Base-by-base conservation (phyloP, 345 rosid species). In the Ricinus communis region DNA sequence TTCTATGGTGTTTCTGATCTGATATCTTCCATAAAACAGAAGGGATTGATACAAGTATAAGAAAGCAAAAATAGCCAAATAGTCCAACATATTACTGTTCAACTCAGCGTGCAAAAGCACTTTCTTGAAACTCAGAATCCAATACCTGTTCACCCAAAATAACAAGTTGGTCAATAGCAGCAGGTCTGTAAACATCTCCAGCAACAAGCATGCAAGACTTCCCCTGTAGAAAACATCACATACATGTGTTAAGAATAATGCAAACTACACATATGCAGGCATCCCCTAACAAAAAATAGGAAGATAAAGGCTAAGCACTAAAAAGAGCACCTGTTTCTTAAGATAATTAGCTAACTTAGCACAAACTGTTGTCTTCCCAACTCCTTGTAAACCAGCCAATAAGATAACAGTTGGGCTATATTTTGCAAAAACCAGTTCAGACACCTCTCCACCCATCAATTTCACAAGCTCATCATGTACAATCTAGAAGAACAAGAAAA, bases 181-280 rank as follows among this genome's bases (percentile, higher is more conserved):
- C 99, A 68, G 99, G 99, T 79, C 99, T 87, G 79, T 95, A 92
- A 24, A 95, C 96, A 84, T 95, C 99, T 72, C 99, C 99, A 68
- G 99, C 97, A 74, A 95, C 88, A 75, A 95, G 96, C 96, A 92
- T 87, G 81, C 93, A 89, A 74, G 86, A 85, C 79, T 95, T 95
- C 52, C 97, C 96, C 97, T 94, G 85, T 57, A 49, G 50, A 52
- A 69, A 59, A 66, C 46, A 28, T 56, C 25, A 65, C 40, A 57
- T 24, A 45, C 70, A 28, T 45, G 74, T 63, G 11, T 58, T 55
- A 69, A 65, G 69, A 64, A 55, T 63, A 69, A 47, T 11, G 60
- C 62, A 41, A 25, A 4, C 8, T 24, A 21, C 56, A 71, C 41
- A 47, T 25, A 36, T 5, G 27, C 33, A 51, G 24, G 71, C 28